These are phyloP conservation scores for Lactarius tabidus DNA, from an alignment of 768 basidiomycete genomes.

Conservation along the genomic window DNA sequence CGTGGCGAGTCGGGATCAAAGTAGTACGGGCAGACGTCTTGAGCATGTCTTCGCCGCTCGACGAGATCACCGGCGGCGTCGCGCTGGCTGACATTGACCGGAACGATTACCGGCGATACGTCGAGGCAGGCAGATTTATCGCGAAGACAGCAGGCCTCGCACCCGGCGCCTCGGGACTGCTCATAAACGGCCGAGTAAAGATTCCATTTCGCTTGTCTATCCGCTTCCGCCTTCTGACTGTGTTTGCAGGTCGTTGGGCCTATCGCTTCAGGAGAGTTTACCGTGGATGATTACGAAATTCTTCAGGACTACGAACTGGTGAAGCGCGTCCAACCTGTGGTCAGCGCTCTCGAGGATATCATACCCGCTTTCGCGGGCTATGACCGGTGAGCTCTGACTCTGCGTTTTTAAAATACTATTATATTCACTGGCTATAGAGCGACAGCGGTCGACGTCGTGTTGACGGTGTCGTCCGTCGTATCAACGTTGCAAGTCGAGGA, in stretches of 20 bases:
- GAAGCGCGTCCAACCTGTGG: conserved; percentile 65
- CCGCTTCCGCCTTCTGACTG: conserved; percentile 4
- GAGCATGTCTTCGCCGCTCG: conserved; percentile 31
- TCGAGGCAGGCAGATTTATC: conserved; percentile 45
- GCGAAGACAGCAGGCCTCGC: conserved; percentile 51
- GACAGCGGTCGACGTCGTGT: conserved; percentile 54
- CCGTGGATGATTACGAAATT: conserved; percentile 63
- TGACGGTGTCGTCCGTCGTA: conserved; percentile 67
- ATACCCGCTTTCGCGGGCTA: conserved; percentile 30
- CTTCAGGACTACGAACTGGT: conserved; percentile 71
- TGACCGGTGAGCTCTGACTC: conserved; percentile 7
- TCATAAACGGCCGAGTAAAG: conserved; percentile 84
- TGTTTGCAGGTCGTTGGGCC: conserved; percentile 69
- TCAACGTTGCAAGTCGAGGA: conserved; percentile 68
- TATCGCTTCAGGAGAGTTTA: conserved; percentile 54
- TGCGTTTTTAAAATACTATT: background rate
- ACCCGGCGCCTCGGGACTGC: conserved; percentile 57
- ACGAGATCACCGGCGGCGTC: conserved; percentile 36
- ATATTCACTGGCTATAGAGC: conserved; percentile 36
- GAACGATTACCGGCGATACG: conserved; percentile 40
- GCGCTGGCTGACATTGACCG: conserved; percentile 34
- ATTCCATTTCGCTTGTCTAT: background rate
- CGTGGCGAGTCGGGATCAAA: conserved; percentile 18
- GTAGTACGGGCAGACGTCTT: conserved; percentile 40
- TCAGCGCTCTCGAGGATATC: conserved; percentile 59